phyloP scores from a whole-genome alignment of 208 protist species.

The Naegleria lovaniensis region DNA sequence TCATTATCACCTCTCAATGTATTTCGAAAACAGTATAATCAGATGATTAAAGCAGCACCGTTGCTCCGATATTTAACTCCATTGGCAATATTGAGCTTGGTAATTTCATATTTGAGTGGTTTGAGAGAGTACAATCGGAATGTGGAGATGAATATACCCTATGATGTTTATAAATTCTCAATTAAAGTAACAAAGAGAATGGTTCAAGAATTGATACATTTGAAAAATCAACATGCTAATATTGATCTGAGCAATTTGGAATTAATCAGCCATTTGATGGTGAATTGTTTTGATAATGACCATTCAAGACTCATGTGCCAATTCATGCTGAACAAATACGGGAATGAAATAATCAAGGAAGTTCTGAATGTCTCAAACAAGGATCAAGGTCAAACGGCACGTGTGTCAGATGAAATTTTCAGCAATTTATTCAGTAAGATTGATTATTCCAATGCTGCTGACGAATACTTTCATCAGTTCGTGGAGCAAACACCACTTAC shows the following conservation, averaged over 20 bases:
- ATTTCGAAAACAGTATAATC: neutral
- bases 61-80: neutral
- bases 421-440: neutral
- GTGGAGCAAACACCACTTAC: neutral
- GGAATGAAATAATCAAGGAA: neutral
- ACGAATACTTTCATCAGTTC: neutral
- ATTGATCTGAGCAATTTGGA: neutral
- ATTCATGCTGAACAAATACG: neutral
- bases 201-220: neutral
- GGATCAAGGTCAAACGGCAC: no score
- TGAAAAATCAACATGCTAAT: neutral
- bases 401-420: neutral
- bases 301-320: neutral
- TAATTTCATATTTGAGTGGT: neutral
- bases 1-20: neutral
- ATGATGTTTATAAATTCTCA: conserved; percentile 5
- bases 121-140: neutral
- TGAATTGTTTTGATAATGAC: neutral
- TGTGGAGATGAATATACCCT: neutral
- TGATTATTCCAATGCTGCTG: neutral
- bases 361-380: neutral
- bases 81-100: neutral
- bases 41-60: neutral
- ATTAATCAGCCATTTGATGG: neutral
- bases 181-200: neutral